These are phyloP conservation scores for Camptophora hylomeconis DNA, from an alignment of 2,329 filamentous ascomycete species.

Conservation along the genomic window DNA sequence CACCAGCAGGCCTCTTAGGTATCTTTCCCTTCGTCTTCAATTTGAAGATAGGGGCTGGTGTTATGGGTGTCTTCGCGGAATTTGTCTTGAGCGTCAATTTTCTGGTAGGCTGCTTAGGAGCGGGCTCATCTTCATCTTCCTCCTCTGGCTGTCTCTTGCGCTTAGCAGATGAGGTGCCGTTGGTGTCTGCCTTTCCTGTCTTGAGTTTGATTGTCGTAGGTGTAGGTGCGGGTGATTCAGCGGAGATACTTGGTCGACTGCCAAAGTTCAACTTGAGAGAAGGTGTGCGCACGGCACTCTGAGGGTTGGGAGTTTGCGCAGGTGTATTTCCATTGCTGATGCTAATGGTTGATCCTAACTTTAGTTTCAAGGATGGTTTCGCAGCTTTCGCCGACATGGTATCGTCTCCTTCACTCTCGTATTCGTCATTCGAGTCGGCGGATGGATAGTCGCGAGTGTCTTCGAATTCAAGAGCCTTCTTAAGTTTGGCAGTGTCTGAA, in stretches of 20 bases:
- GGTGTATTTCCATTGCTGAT: conserved; percentile 8
- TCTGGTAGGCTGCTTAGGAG: conserved; percentile 7
- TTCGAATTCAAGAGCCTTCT: conserved; percentile 4
- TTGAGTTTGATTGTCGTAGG: conserved; percentile 9
- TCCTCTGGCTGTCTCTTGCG: conserved; percentile 9
- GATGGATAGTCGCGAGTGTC: conserved; percentile 1
- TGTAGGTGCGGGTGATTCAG: conserved; percentile 14
- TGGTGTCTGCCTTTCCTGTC: conserved; percentile 8
- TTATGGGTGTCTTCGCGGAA: conserved; percentile 5
- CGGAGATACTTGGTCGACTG: conserved; percentile 1
- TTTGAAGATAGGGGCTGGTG: conserved; percentile 34
- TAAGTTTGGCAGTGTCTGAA: no score
- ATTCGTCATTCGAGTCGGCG: conserved; percentile 7
- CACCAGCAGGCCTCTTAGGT: conserved; percentile 59
- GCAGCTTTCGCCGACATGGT: not conserved
- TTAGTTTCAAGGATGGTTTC: conserved; percentile 18
- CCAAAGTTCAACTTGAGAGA: conserved; percentile 17
- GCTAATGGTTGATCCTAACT: conserved; percentile 11
- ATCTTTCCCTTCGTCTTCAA: conserved; percentile 56
- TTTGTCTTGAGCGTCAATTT: conserved; percentile 29
- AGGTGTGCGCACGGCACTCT: conserved; percentile 11
- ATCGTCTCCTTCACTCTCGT: conserved; percentile 5
- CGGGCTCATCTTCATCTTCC: conserved; percentile 7
- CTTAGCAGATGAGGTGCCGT: conserved; percentile 21
- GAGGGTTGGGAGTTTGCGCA: conserved; percentile 10